phyloP scores from a whole-genome alignment of 2,329 filamentous ascomycete genomes.

The Nemania sp. region DNA sequence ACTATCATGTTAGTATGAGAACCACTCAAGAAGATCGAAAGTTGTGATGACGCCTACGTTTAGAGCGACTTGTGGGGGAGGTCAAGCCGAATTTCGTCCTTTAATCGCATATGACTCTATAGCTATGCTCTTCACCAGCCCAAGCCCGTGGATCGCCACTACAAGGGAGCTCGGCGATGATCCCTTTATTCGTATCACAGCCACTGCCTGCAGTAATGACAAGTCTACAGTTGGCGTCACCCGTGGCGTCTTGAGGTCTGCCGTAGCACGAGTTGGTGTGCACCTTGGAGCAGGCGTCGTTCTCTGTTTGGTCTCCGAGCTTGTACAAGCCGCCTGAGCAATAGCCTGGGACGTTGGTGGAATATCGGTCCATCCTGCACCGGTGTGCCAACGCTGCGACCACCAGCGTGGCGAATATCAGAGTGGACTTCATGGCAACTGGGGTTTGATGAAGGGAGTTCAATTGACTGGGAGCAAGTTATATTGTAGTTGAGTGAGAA shows the following conservation, averaged over 20 bases:
- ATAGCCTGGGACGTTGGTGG: background rate
- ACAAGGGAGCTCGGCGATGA: background rate
- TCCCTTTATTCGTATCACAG: background rate
- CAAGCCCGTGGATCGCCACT: background rate
- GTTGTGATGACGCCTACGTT: too few relatives aligned
- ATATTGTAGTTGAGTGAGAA: background rate
- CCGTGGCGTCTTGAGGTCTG: background rate
- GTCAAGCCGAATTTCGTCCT: too few relatives aligned
- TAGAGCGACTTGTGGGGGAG: too few relatives aligned
- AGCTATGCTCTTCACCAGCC: background rate
- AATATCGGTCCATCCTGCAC: background rate
- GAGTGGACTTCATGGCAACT: background rate
- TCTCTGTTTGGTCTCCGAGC: background rate
- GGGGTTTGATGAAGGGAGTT: background rate
- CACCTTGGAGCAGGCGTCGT: background rate
- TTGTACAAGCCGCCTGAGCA: background rate
- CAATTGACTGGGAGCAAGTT: background rate
- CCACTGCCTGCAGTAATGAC: background rate
- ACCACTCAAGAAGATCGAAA: too few relatives aligned
- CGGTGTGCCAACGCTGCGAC: background rate
- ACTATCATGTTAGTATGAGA: too few relatives aligned
- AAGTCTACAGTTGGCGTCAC: background rate
- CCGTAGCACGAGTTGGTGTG: constrained; percentile 7
- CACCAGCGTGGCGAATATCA: background rate
- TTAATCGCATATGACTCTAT: background rate